These are phyloP conservation scores for Neurospora sp. DNA, from an alignment of 495 filamentous ascomycete species.

Conservation along the genomic window DNA sequence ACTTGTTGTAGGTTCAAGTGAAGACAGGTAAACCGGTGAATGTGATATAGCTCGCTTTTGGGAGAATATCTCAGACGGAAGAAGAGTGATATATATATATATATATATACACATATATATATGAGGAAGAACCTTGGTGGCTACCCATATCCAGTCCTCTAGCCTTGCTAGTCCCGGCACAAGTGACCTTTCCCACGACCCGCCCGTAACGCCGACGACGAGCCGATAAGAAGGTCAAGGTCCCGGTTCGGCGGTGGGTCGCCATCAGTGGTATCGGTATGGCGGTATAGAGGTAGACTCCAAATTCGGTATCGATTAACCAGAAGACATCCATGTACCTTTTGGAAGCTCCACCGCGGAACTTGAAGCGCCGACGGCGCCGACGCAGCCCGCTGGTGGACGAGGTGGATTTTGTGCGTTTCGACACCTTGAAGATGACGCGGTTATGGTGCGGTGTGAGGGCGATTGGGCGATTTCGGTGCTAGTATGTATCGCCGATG, in stretches of 20 bases:
- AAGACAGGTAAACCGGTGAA: background rate
- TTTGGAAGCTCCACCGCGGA: too few relatives aligned
- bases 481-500: too few relatives aligned
- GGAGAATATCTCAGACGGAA: background rate
- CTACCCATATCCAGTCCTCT: background rate
- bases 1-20: background rate
- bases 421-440: too few relatives aligned
- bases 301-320: too few relatives aligned
- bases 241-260: background rate
- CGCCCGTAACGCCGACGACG: background rate
- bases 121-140: background rate
- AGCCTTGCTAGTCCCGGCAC: background rate
- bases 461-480: too few relatives aligned
- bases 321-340: too few relatives aligned
- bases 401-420: too few relatives aligned
- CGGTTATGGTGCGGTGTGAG: too few relatives aligned
- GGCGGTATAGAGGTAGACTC: too few relatives aligned
- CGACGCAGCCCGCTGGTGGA: too few relatives aligned
- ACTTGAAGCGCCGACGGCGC: too few relatives aligned
- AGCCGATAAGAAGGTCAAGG: background rate
- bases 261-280: background rate
- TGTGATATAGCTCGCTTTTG: background rate
- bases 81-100: background rate
- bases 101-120: too few relatives aligned
- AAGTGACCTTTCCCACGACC: background rate